phyloP scores from a whole-genome alignment of 108 stramenopile species.

The Seminavis robusta region DNA sequence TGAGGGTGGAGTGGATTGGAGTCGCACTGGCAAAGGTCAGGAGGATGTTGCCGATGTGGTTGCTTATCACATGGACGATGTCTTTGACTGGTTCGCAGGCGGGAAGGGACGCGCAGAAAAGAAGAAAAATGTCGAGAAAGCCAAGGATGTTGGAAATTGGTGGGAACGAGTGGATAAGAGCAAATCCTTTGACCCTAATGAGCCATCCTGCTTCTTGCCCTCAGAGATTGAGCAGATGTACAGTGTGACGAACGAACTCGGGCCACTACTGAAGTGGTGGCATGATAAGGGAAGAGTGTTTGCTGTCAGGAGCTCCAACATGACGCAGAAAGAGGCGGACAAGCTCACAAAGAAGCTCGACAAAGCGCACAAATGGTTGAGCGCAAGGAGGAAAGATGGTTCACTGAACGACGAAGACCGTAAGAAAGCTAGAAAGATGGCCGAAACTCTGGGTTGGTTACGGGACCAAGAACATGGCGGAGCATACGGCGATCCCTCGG shows the following conservation, averaged over 20 bases:
- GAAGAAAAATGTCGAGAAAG: conserved; percentile 3
- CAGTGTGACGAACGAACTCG: neutral
- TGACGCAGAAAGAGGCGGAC: conserved; percentile 3
- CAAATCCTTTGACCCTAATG: too few species aligned
- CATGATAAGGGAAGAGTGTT: neutral
- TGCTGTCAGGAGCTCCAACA: neutral
- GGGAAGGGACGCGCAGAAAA: neutral
- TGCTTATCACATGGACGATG: conserved; percentile 22
- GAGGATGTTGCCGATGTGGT: conserved; percentile 15
- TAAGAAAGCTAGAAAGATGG: conserved; percentile 6
- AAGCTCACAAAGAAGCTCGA: conserved; percentile 1
- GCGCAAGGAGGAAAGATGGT: neutral
- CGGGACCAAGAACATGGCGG: conserved; percentile 20
- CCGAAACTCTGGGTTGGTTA: conserved; percentile 27
- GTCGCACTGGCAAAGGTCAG: conserved; percentile 12
- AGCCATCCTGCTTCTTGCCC: too few species aligned
- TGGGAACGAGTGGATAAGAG: conserved; percentile 4
- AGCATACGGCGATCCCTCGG: neutral
- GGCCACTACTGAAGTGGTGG: conserved; percentile 6
- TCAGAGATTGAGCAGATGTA: neutral
- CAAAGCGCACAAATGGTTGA: conserved; percentile 3
- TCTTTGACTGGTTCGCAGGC: conserved; percentile 29
- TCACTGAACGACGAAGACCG: neutral
- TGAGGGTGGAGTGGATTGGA: conserved; percentile 41
- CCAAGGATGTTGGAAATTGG: neutral